phyloP scores from a whole-genome alignment of 352 stramenopile species.

The Phytophthora colocasiae region DNA sequence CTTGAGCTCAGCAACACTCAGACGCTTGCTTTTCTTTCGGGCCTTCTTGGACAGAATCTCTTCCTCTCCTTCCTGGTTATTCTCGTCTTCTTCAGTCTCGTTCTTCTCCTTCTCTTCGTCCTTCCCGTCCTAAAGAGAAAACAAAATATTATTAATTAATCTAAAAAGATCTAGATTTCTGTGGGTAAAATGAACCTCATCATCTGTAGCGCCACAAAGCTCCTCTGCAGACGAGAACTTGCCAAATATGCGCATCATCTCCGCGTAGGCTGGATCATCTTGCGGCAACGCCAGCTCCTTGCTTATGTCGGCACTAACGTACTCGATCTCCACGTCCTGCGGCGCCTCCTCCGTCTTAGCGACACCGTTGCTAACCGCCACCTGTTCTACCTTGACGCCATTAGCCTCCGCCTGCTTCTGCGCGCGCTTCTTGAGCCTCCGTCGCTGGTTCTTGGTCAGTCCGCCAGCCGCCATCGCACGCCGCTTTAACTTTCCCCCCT shows the following conservation, averaged over 20 bases:
- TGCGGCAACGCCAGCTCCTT: slow-evolving; percentile 65
- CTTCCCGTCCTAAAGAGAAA: slow-evolving; percentile 28
- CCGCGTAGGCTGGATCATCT: slow-evolving; percentile 77
- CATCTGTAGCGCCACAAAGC: slow-evolving; percentile 62
- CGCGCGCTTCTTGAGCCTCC: slow-evolving; percentile 84
- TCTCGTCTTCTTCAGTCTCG: slow-evolving; percentile 22
- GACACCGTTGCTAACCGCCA: slow-evolving; percentile 1
- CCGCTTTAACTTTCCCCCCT: slow-evolving; percentile 28
- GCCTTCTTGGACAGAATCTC: slow-evolving; percentile 91
- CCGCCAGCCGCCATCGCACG: slow-evolving; percentile 29
- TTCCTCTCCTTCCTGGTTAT: slow-evolving; percentile 48
- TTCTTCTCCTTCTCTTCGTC: slow-evolving; percentile 35
- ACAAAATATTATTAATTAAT: neutral
- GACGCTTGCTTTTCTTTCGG: slow-evolving; percentile 92
- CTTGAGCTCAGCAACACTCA: slow-evolving; percentile 97
- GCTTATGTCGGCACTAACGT: slow-evolving; percentile 79
- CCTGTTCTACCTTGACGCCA: slow-evolving; percentile 19
- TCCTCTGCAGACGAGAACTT: slow-evolving; percentile 88
- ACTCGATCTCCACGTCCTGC: slow-evolving; percentile 79
- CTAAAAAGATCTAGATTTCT: slow-evolving; percentile 10
- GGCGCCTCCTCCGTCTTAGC: slow-evolving; percentile 2
- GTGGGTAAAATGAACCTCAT: slow-evolving; percentile 40
- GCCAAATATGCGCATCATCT: slow-evolving; percentile 91
- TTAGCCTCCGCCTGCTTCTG: slow-evolving; percentile 66
- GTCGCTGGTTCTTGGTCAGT: slow-evolving; percentile 87